Percentiles rank a stretch among this genome's conserved stretches.
Conservation (phyloP, 2,329 filamentous ascomycete species). For the Zalaria sp. region DNA sequence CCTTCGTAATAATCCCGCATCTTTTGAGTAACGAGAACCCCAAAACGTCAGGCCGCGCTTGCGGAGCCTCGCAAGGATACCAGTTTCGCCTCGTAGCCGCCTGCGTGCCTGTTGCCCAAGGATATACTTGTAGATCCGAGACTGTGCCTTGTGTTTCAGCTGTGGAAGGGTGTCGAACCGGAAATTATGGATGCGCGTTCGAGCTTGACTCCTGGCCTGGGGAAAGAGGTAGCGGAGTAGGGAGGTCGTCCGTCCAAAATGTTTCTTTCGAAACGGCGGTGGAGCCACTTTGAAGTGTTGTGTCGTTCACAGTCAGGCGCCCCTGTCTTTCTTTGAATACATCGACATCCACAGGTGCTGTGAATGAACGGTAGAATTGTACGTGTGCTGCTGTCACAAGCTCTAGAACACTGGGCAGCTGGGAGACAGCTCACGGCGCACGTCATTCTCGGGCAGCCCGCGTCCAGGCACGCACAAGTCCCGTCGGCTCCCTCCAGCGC, state of each 20-base stretch:
- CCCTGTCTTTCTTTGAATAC: too few species aligned
- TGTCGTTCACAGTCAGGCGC: too few species aligned
- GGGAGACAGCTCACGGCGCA: too few species aligned
- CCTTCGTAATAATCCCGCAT: conserved; percentile 15
- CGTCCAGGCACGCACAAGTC: too few species aligned
- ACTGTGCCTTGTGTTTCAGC: conserved; percentile 58
- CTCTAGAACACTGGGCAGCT: too few species aligned
- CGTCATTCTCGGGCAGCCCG: too few species aligned
- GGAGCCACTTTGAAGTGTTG: conserved; percentile 5
- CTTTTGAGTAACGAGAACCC: conserved; percentile 14
- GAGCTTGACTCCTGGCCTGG: conserved; percentile 47
- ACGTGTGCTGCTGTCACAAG: too few species aligned
- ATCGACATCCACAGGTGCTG: too few species aligned
- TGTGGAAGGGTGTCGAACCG: conserved; percentile 61
- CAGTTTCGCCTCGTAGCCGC: conserved; percentile 15
- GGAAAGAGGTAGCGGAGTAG: conserved; percentile 51
- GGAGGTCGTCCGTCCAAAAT: conserved; percentile 6
- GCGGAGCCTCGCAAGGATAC: conserved; percentile 16
- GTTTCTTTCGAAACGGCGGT: conserved; percentile 2
- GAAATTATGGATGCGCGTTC: conserved; percentile 53
- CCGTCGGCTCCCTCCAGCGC: too few species aligned
- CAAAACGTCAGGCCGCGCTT: conserved; percentile 14
- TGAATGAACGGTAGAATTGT: too few species aligned
- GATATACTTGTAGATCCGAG: conserved; percentile 61
- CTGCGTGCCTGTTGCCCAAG: conserved; percentile 42